Base-by-base conservation (phyloP, 805 yeast genomes). In the Ogataea siamensis region DNA sequence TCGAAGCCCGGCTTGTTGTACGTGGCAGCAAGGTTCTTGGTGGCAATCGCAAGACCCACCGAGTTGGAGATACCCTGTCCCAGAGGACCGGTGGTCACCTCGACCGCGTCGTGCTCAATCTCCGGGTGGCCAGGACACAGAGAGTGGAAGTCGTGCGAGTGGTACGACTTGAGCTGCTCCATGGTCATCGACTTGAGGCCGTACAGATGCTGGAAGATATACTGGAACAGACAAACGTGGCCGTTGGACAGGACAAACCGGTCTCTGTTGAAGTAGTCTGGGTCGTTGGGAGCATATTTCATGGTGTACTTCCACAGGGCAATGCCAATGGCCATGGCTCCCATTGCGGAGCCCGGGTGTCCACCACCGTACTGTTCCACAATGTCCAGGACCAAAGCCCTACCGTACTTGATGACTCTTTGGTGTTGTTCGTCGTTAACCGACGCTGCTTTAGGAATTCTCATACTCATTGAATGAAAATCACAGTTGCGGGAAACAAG, bases 301-400 rank as follows among this genome's bases (percentile, higher is more conserved):
- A 89, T 73, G 58, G 46, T 68, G 34, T 77, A 76, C 64, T 79
- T 76, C 80, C 84, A 87, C 47, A 91, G 66, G 38, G 80, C 83
- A 67, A 91, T 96, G 47, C 96, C 95, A 41, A 88, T 80, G 27
- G 97, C 95, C 22, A 98, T 96, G 67, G 89, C 74, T 48, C 98
- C 98, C 78, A 91, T 80, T 56, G 98, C 98, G 36, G 99, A 98
- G 70, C 99, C 99, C 36, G 99, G 98, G 71, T 91, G 99, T 51
- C 99, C 99, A 46, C 70, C 67, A 18, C 62, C 62, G 30, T 51
- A 61, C 32, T 60, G 58, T 34, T 60, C 60, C 26, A 58, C 64
- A 15, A 58, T 37, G 38, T 60, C 64, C 12, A 63, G 62, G 17
- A 64, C 54, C n/a, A 62, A 49, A n/a, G 57, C 56, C 42, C 68